Evolutionary conservation across 768 basidiomycete species (phyloP), one percentile per base, ranked within the genome.

Genomic region (Lactifluus pinguis): DNA sequence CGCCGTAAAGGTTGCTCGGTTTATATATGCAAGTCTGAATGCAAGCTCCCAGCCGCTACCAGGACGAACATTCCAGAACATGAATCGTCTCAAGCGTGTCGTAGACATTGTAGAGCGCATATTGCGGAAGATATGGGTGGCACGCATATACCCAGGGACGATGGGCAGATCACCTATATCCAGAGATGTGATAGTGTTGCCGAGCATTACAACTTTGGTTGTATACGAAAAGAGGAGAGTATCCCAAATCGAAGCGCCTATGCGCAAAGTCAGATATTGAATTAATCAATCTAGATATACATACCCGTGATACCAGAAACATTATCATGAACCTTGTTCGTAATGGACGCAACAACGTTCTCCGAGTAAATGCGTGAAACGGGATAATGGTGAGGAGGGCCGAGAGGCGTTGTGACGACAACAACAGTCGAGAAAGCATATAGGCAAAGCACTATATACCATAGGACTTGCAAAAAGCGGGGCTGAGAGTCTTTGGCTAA

Each of bases 121-220:
- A 25, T 67, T 68, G n/a, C 80, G 65, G 65, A 84, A 92, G 58
- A 88, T 80, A 66, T 72, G 71, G 5, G 83, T 77, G 6, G 76
- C 76, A 34, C 93, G 88, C 83, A 92, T 85, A 66, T 80, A 71
- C 0, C 78, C 82, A 0, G 88, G 82, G 9, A 94, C 80, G 56
- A 95, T 84, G 6, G 93, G 94, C 34, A 97, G 76, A 69, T 97
- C 92, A 61, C 85, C 91, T 21, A 92, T 90, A 65, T 95, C 89
- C 49, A 95, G 79, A 60, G 81, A 86, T 58, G 81, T 78, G 2
- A 86, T 77, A 2, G 76, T 77, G 72, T 91, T 83, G 2, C 92
- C 93, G 45, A 93, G 83, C 81, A 85, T 84, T 57, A 95, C 83
- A 14, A 97, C 89, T 62, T 87, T 85, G 1, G 92, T 94, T 41